A percentile compares a stretch with the other conserved stretches of the same genome.
Conservation (phyloP, 2,329 filamentous ascomycete species). For the Cladophialophora bantiana region DNA sequence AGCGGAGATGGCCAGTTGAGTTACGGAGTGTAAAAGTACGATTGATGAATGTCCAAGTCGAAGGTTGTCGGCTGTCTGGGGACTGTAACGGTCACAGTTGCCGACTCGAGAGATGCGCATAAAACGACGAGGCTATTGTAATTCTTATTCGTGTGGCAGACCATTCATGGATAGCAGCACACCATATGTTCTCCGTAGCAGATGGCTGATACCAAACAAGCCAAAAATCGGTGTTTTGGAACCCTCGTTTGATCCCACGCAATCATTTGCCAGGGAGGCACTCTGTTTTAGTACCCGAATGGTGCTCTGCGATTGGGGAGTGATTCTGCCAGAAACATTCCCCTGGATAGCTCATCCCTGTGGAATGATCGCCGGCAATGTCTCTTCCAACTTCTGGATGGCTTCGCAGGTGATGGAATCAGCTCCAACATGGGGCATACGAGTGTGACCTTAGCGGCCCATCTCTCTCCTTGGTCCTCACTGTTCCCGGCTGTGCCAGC, state of each 20-base stretch:
- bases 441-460: neutral
- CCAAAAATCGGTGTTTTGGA: neutral
- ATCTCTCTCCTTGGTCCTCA: neutral
- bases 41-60: neutral
- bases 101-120: neutral
- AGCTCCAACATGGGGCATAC: neutral
- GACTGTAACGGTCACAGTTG: neutral
- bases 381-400: neutral
- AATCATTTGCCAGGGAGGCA: neutral
- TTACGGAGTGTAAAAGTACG: conserved; percentile 30
- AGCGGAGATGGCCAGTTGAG: conserved; percentile 37
- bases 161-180: neutral
- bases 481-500: neutral
- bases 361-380: neutral
- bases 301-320: neutral
- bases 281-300: neutral
- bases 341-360: neutral
- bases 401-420: neutral
- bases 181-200: neutral
- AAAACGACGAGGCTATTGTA: neutral
- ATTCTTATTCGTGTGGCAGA: neutral
- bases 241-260: neutral
- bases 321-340: neutral
- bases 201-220: too few species aligned
- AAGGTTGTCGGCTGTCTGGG: neutral